A percentile compares a stretch with the other conserved stretches of the same genome.
Evolutionary conservation across 768 basidiomycete species (phyloP).

Genomic region (Rhizopogon vinicolor): DNA sequence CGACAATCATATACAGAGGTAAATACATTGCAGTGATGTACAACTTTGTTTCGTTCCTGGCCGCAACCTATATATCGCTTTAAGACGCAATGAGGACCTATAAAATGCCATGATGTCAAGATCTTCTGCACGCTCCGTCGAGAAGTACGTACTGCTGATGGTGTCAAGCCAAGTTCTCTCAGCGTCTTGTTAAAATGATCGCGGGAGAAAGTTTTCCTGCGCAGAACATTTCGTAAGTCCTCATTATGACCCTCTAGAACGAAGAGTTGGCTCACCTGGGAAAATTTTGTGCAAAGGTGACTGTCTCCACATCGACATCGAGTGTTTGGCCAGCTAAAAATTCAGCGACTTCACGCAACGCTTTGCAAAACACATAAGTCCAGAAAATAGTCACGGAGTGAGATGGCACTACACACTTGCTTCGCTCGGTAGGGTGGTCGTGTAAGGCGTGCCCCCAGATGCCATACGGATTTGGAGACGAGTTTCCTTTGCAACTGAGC

Average conservation of each 20-base stretch:
- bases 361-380: constrained; percentile 32
- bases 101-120: neutral
- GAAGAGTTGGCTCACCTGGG: constrained; percentile 55
- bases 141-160: constrained; percentile 67
- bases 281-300: constrained; percentile 76
- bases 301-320: constrained; percentile 68
- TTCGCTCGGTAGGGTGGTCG: constrained; percentile 76
- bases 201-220: constrained; percentile 71
- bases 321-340: constrained; percentile 75
- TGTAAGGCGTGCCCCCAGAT: constrained; percentile 72
- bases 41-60: neutral
- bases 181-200: constrained; percentile 78
- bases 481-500: constrained; percentile 67
- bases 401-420: constrained; percentile 46
- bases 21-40: neutral
- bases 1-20: no score
- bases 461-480: constrained; percentile 87
- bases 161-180: constrained; percentile 82
- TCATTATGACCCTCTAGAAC: neutral
- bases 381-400: neutral
- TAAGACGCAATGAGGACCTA: constrained; percentile 53
- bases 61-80: neutral
- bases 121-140: neutral
- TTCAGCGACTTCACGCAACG: constrained; percentile 82
- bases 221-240: neutral